Conservation (phyloP, 768 basidiomycete species). For the Cytidiella melzeri region DNA sequence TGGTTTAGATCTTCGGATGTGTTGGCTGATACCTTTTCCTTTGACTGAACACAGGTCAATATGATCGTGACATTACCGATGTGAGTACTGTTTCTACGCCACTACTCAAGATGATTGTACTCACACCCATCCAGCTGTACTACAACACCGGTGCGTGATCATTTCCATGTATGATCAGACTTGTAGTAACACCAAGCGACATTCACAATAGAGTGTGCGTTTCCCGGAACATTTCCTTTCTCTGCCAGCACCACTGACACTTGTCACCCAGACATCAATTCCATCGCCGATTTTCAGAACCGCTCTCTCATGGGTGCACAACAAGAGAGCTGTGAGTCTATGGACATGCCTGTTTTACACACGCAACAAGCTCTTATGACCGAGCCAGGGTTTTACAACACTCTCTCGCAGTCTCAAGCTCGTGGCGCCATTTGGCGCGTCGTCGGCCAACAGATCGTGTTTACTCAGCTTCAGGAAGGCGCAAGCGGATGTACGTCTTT, state of each 20-base stretch:
- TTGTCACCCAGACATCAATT: slow-evolving; percentile 34
- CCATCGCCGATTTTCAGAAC: slow-evolving; percentile 34
- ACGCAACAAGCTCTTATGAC: background rate
- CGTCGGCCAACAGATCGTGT: slow-evolving; percentile 53
- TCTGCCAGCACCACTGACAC: background rate
- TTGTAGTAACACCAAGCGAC: no score
- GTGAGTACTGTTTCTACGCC: slow-evolving; percentile 30
- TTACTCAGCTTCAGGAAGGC: slow-evolving; percentile 40
- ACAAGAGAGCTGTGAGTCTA: slow-evolving; percentile 44
- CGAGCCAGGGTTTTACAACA: slow-evolving; percentile 40
- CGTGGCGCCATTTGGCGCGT: slow-evolving; percentile 51
- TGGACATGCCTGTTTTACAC: background rate
- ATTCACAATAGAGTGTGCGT: slow-evolving; percentile 14
- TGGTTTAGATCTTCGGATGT: no score
- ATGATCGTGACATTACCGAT: slow-evolving; percentile 54
- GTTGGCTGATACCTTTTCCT: background rate
- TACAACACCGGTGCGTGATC: slow-evolving; percentile 45
- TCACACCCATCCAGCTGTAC: slow-evolving; percentile 27
- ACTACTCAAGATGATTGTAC: background rate
- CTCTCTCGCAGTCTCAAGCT: slow-evolving; percentile 37
- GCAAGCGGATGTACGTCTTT: no score
- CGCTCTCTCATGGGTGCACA: slow-evolving; percentile 49
- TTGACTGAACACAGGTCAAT: slow-evolving; percentile 30
- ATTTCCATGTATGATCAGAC: no score
- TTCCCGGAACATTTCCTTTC: background rate